These are phyloP conservation scores for Syncephalastrum sp. DNA, from an alignment of 371 early-diverging fungal species.

Conservation along the genomic window DNA sequence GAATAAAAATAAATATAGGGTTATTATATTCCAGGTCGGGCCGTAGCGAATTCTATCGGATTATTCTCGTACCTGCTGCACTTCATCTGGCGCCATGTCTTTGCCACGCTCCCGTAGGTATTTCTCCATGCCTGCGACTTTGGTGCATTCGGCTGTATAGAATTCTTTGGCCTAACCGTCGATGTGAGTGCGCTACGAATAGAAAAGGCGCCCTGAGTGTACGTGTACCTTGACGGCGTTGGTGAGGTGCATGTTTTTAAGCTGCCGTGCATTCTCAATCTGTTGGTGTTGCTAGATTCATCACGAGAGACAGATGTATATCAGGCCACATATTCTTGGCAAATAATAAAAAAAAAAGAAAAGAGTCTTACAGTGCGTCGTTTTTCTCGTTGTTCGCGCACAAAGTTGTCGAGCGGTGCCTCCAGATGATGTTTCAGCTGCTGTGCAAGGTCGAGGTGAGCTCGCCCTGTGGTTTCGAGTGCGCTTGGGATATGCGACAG, in stretches of 20 bases:
- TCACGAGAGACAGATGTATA: not conserved
- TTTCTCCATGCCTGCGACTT: conserved; percentile 23
- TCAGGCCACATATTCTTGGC: not conserved
- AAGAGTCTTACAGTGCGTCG: conserved; percentile 27
- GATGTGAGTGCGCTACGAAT: not conserved
- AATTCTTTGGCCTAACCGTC: conserved; percentile 9
- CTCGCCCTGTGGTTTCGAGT: conserved; percentile 45
- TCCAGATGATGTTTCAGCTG: conserved; percentile 42
- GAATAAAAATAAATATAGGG: conserved; percentile 1
- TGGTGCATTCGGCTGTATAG: conserved; percentile 24
- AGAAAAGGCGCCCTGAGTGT: not conserved
- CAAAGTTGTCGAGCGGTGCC: conserved; percentile 34
- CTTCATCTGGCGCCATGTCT: conserved; percentile 14
- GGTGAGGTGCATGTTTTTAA: conserved; percentile 35
- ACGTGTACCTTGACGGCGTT: conserved; percentile 39
- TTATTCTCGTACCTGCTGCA: conserved; percentile 7
- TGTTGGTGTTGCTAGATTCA: conserved; percentile 35
- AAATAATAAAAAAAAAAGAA: not conserved
- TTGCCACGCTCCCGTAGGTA: conserved; percentile 19
- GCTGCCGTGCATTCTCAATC: conserved; percentile 41
- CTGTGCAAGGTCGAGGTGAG: conserved; percentile 48
- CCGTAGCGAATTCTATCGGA: not conserved
- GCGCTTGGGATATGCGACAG: conserved; percentile 39
- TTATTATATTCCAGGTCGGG: not conserved
- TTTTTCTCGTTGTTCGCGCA: conserved; percentile 39